Conservation (phyloP, 2,329 filamentous ascomycete species). For the Rhexocercosporidium sp. region DNA sequence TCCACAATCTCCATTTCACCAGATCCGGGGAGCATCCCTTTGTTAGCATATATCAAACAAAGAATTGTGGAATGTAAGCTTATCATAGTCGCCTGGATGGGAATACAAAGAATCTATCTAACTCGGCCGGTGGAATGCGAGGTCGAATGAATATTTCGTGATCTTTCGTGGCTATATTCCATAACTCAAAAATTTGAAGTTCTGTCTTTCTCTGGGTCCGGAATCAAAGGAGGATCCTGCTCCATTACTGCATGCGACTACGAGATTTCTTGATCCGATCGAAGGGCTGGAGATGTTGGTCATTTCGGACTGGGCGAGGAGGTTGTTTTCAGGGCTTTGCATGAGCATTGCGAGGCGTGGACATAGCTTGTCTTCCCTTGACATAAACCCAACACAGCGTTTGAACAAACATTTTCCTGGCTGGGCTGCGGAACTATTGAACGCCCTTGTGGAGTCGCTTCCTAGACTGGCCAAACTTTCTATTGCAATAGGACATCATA, state of each 20-base stretch:
- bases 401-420: constrained; percentile 1
- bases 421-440: background rate
- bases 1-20: background rate
- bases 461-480: background rate
- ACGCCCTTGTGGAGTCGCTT: background rate
- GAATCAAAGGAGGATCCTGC: background rate
- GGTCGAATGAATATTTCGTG: background rate
- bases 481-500: background rate
- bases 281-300: background rate
- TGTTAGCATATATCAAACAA: background rate
- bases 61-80: background rate
- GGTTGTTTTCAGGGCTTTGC: background rate
- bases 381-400: background rate
- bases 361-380: background rate
- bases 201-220: background rate
- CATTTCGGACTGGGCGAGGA: background rate
- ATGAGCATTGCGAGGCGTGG: background rate
- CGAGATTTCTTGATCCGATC: constrained; percentile 1
- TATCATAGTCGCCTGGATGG: background rate
- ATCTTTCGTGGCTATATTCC: constrained; percentile 2
- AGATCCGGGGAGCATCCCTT: background rate
- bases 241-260: background rate
- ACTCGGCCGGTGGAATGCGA: background rate
- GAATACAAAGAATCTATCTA: background rate
- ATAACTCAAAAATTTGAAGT: background rate